These are phyloP conservation scores for Aspergillus sclerotialis DNA, from an alignment of 2,329 filamentous ascomycete species.

Conservation along the genomic window DNA sequence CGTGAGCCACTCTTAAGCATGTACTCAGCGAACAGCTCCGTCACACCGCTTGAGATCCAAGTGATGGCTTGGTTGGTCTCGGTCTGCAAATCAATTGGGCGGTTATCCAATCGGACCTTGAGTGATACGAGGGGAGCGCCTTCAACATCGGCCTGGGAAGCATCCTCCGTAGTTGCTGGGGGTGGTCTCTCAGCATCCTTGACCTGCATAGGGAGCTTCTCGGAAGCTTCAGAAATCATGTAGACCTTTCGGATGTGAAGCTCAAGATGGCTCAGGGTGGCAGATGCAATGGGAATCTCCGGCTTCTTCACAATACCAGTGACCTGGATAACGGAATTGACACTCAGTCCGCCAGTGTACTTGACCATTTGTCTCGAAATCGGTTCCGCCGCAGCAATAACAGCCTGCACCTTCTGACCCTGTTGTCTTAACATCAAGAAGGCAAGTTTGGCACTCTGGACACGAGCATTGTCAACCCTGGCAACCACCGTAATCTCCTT, in stretches of 20 bases:
- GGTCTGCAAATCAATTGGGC: conserved; percentile 84
- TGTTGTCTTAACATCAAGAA: conserved; percentile 81
- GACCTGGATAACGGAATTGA: conserved; percentile 76
- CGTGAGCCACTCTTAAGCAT: conserved; percentile 68
- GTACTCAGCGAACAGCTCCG: conserved; percentile 69
- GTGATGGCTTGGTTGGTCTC: conserved; percentile 88
- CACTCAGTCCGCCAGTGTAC: conserved; percentile 66
- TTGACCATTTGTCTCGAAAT: conserved; percentile 90
- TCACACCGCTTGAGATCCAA: conserved; percentile 58
- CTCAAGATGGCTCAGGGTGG: conserved; percentile 71
- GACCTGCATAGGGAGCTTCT: conserved; percentile 54
- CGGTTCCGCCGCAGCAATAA: conserved; percentile 57
- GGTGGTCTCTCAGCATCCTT: conserved; percentile 46
- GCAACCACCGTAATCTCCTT: conserved; percentile 69
- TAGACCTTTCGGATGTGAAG: conserved; percentile 84
- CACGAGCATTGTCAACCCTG: conserved; percentile 79
- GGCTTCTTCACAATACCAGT: conserved; percentile 77
- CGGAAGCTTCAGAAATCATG: conserved; percentile 60
- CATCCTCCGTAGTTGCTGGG: conserved; percentile 39
- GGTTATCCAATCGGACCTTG: conserved; percentile 81
- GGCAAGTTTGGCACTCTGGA: conserved; percentile 83
- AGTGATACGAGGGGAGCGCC: conserved; percentile 67
- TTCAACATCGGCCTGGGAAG: conserved; percentile 43
- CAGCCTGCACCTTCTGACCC: conserved; percentile 74
- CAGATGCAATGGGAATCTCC: conserved; percentile 80